phyloP scores from a whole-genome alignment of 148 eudicot genomes.

The Spergularia bocconei region DNA sequence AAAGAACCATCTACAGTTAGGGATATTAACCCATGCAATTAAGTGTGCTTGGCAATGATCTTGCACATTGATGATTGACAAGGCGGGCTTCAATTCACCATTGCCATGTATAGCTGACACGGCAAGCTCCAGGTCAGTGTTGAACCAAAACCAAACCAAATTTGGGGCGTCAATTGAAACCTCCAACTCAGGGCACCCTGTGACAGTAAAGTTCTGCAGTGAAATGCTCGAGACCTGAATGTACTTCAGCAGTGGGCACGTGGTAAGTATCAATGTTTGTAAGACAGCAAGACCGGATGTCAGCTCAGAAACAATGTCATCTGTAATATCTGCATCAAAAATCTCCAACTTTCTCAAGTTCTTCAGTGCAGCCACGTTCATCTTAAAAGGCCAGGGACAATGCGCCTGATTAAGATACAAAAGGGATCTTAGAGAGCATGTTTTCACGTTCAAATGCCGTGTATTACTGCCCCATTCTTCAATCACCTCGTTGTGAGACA shows the following conservation, averaged over 20 bases:
- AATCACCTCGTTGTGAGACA: not conserved
- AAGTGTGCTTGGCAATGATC: constrained; percentile 1
- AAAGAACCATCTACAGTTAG: not conserved
- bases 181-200: not conserved
- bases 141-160: not conserved
- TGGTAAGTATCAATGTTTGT: not conserved
- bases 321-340: not conserved
- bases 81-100: not conserved
- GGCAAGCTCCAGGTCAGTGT: not conserved
- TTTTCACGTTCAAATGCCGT: not conserved
- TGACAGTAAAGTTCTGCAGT: not conserved
- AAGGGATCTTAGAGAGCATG: not conserved
- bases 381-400: constrained; percentile 3
- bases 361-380: constrained; percentile 4
- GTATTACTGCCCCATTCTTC: not conserved
- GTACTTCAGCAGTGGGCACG: not conserved
- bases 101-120: not conserved
- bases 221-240: constrained; percentile 10
- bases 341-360: constrained; percentile 11
- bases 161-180: constrained; percentile 4
- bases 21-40: not conserved
- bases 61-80: not conserved
- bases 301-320: no score
- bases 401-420: not conserved
- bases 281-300: constrained; percentile 4